Percentiles rank a stretch among this genome's conserved stretches.
Evolutionary conservation across 345 rosid genomes (phyloP).

Genomic region (Brassica carinata): DNA sequence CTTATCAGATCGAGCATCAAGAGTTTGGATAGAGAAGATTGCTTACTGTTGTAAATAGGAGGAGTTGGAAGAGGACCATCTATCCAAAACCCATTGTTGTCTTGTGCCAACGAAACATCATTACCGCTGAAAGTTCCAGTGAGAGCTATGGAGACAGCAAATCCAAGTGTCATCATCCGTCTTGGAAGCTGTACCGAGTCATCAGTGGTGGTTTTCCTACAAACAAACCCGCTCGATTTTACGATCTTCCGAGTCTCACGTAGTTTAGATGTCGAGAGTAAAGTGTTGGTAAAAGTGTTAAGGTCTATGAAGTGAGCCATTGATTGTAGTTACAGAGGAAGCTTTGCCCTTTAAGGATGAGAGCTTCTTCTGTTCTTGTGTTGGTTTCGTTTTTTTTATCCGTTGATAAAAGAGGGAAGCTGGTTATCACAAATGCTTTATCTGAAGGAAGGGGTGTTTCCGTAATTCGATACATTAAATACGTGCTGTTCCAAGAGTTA

Average conservation of each 20-base stretch:
- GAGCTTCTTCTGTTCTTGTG: too few species aligned
- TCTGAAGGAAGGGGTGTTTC: slow-evolving; percentile 2
- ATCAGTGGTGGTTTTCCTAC: slow-evolving; percentile 46
- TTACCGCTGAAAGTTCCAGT: slow-evolving; percentile 36
- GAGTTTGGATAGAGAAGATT: not conserved
- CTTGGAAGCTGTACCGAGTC: too few species aligned
- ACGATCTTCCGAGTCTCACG: too few species aligned
- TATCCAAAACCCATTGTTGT: slow-evolving; percentile 73
- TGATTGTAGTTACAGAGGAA: too few species aligned
- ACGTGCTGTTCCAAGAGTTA: too few species aligned
- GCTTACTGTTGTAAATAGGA: slow-evolving; percentile 69
- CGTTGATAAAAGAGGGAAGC: slow-evolving; percentile 2
- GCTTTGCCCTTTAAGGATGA: too few species aligned
- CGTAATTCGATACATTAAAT: too few species aligned
- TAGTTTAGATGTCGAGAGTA: not conserved
- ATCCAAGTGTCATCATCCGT: slow-evolving; percentile 60
- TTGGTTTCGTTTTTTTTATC: too few species aligned
- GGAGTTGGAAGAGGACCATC: slow-evolving; percentile 66
- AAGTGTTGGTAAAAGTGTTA: slow-evolving; percentile 16
- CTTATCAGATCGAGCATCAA: not conserved
- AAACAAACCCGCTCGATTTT: not conserved
- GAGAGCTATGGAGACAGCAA: slow-evolving; percentile 55
- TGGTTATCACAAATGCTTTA: slow-evolving; percentile 35
- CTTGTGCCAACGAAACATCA: slow-evolving; percentile 56
- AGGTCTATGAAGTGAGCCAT: too few species aligned